Evolutionary conservation across 2,329 filamentous ascomycete genomes (phyloP).

Genomic region (Exophiala lecanii-corni): DNA sequence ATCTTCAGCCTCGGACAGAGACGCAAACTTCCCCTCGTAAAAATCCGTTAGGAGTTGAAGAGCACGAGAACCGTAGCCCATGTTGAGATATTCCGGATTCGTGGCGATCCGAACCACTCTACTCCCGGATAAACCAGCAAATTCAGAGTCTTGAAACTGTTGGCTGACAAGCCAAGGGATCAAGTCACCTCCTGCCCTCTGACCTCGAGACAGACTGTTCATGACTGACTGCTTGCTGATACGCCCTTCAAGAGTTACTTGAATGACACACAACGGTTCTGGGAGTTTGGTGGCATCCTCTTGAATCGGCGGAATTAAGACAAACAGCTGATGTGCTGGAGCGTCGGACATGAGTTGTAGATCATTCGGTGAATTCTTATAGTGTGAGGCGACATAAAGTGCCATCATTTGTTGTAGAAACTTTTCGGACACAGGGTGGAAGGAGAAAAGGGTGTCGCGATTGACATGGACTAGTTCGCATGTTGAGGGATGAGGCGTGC

Average conservation of each 20-base stretch:
- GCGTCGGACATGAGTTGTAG: slow-evolving; percentile 98
- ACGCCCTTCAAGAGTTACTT: slow-evolving; percentile 88
- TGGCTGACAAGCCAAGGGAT: slow-evolving; percentile 98
- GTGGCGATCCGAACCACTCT: slow-evolving; percentile 92
- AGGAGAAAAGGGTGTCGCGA: slow-evolving; percentile 95
- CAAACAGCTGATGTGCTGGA: slow-evolving; percentile 92
- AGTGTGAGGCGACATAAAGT: slow-evolving; percentile 92
- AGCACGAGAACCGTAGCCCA: slow-evolving; percentile 91
- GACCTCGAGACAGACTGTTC: slow-evolving; percentile 81
- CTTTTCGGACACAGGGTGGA: slow-evolving; percentile 93
- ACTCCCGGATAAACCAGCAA: slow-evolving; percentile 86
- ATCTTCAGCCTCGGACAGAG: slow-evolving; percentile 64
- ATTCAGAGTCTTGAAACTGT: slow-evolving; percentile 97
- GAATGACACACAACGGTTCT: slow-evolving; percentile 90
- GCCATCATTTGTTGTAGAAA: slow-evolving; percentile 98
- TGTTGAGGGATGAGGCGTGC: slow-evolving; percentile 82
- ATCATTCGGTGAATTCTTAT: slow-evolving; percentile 97
- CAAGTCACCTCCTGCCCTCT: slow-evolving; percentile 83
- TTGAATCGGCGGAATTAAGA: slow-evolving; percentile 79
- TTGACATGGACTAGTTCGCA: slow-evolving; percentile 94
- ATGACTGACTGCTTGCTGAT: slow-evolving; percentile 92
- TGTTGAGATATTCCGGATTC: slow-evolving; percentile 84
- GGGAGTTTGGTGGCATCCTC: slow-evolving; percentile 75
- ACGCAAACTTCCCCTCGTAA: slow-evolving; percentile 89
- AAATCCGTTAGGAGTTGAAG: slow-evolving; percentile 84